Conservation (phyloP, 371 early-diverging fungal species). For the Apophysomyces trapeziformis region DNA sequence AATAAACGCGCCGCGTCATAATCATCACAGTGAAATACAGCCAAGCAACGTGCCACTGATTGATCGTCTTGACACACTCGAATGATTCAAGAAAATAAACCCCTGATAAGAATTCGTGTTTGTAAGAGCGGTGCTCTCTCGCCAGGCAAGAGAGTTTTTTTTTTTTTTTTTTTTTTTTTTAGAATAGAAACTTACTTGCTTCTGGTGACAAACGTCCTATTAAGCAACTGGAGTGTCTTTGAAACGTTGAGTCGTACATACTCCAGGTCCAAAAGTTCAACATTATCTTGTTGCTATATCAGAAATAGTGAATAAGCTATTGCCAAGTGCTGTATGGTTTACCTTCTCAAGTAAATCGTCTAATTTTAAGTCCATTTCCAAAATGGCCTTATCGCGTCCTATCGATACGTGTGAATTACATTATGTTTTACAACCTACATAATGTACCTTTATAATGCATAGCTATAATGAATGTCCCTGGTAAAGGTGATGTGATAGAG, state of each 20-base stretch:
- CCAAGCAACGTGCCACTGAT: slow-evolving; percentile 19
- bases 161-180: slow-evolving; percentile 20
- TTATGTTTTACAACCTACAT: background rate
- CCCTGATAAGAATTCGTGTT: slow-evolving; percentile 29
- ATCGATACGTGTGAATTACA: background rate
- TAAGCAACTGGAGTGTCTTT: slow-evolving; percentile 46
- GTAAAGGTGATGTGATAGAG: slow-evolving; percentile 83
- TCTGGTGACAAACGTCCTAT: slow-evolving; percentile 54
- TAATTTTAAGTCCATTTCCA: slow-evolving; percentile 95
- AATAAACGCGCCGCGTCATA: slow-evolving; percentile 5
- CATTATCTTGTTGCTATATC: slow-evolving; percentile 88
- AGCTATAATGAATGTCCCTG: slow-evolving; percentile 89
- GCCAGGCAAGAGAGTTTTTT: slow-evolving; percentile 39
- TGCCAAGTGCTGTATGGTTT: slow-evolving; percentile 11
- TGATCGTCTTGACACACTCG: slow-evolving; percentile 17
- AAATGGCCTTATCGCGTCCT: slow-evolving; percentile 88
- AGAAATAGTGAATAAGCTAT: background rate
- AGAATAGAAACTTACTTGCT: slow-evolving; percentile 40
- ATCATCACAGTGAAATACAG: slow-evolving; percentile 19
- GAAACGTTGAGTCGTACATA: slow-evolving; percentile 85
- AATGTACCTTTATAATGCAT: slow-evolving; percentile 81
- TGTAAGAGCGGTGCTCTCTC: slow-evolving; percentile 25
- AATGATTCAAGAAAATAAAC: slow-evolving; percentile 27
- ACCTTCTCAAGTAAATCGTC: slow-evolving; percentile 94
- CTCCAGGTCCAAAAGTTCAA: slow-evolving; percentile 87